Conservation (phyloP, 1,284 basidiomycete genomes). For the Papiliotrema fonsecae region DNA sequence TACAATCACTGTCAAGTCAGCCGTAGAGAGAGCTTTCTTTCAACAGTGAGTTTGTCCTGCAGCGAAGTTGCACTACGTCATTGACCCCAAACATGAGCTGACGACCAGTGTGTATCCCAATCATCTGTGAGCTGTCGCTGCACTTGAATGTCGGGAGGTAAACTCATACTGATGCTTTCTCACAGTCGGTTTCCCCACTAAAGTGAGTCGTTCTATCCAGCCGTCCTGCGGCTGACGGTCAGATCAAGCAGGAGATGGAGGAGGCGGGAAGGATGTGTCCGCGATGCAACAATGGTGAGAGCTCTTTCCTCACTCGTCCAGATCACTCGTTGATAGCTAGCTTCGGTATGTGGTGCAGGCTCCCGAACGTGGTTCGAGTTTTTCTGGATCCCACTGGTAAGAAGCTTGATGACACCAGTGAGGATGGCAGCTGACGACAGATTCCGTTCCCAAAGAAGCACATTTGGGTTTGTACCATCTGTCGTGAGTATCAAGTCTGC, state of each 20-base stretch:
- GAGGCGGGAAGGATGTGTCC: constrained; percentile 36
- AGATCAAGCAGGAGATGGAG: constrained; percentile 35
- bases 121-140: constrained; percentile 29
- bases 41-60: not conserved
- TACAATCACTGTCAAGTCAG: not conserved
- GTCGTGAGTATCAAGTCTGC: constrained; percentile 34
- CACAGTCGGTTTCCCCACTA: constrained; percentile 39
- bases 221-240: constrained; percentile 1
- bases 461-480: constrained; percentile 43
- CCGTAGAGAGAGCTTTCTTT: not conserved
- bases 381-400: constrained; percentile 43
- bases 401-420: too few species aligned
- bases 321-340: constrained; percentile 2
- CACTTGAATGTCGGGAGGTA: not conserved
- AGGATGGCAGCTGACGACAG: too few species aligned
- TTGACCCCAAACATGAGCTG: not conserved
- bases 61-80: not conserved
- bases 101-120: constrained; percentile 37
- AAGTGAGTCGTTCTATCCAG: constrained; percentile 21
- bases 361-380: constrained; percentile 41
- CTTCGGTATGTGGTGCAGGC: constrained; percentile 25
- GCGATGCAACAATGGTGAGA: constrained; percentile 39
- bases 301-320: not conserved
- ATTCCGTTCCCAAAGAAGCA: constrained; percentile 37
- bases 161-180: constrained; percentile 1